Evolutionary conservation across 73 alveolate genomes (phyloP).

Genomic region (Paramecium bursaria): DNA sequence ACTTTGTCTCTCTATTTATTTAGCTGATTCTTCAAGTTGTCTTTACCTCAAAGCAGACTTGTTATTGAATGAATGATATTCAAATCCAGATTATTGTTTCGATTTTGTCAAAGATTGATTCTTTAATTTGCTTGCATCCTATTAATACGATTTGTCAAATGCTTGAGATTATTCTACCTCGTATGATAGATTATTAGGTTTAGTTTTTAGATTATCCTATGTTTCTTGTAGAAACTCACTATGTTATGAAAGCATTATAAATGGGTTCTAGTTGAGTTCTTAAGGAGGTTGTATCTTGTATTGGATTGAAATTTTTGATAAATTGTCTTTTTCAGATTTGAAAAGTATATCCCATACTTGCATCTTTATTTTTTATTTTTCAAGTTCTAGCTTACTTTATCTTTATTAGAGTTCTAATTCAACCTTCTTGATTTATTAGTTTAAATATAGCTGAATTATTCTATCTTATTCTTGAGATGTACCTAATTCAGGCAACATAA

Average conservation of each 20-base stretch:
- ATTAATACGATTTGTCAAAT: no score
- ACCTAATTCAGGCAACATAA: constrained; percentile 49
- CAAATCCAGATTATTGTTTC: no score
- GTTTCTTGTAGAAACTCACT: not conserved
- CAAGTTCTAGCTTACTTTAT: not conserved
- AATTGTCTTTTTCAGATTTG: constrained; percentile 10
- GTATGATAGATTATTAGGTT: not conserved
- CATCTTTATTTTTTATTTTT: constrained; percentile 28
- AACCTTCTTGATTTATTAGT: constrained; percentile 33
- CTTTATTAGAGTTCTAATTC: constrained; percentile 4
- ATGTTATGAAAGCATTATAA: constrained; percentile 37
- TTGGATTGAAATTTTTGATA: not conserved
- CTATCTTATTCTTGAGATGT: constrained; percentile 44
- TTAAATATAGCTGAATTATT: constrained; percentile 23
- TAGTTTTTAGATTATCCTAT: no score
- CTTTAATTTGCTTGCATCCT: no score
- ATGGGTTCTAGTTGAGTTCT: constrained; percentile 1
- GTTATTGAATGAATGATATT: no score
- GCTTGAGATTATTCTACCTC: constrained; percentile 49
- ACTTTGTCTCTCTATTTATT: not conserved
- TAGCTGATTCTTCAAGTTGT: not conserved
- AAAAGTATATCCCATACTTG: constrained; percentile 37
- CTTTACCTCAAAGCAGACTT: no score
- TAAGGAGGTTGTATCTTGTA: constrained; percentile 13
- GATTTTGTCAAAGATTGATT: no score